phyloP scores from a whole-genome alignment of 331 rosid genomes.

The Phaseolus coccineus region DNA sequence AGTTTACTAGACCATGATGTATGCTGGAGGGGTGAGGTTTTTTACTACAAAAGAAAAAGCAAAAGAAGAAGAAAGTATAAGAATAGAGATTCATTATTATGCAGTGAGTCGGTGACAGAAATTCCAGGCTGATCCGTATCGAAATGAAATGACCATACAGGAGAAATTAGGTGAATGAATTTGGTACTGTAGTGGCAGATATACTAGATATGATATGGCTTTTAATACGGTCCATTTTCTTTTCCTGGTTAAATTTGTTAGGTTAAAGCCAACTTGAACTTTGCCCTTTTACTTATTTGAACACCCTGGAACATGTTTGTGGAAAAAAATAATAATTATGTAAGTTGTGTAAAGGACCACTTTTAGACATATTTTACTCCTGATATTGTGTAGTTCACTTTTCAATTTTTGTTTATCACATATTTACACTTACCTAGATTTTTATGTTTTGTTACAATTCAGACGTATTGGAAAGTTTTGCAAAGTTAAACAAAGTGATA shows the following conservation, averaged over 20 bases:
- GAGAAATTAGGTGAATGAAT: conserved; percentile 40
- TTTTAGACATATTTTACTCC: not conserved
- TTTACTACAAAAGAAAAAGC: not conserved
- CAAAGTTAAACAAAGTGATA: conserved; percentile 1
- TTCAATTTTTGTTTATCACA: not conserved
- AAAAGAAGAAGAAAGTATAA: not conserved
- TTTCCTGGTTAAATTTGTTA: conserved; percentile 17
- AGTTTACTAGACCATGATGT: conserved; percentile 31
- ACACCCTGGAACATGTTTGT: conserved; percentile 26
- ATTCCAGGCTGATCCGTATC: conserved; percentile 19
- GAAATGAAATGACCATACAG: conserved; percentile 27
- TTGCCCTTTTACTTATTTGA: conserved; percentile 22
- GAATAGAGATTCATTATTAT: conserved; percentile 18
- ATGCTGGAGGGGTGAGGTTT: conserved; percentile 30
- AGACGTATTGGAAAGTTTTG: conserved; percentile 16
- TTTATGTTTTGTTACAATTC: conserved; percentile 11
- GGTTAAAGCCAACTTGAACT: conserved; percentile 22
- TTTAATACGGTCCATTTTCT: conserved; percentile 5
- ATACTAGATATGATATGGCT: conserved; percentile 13
- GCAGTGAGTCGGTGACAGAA: conserved; percentile 43
- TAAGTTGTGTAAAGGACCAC: conserved; percentile 6
- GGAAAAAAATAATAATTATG: conserved; percentile 23
- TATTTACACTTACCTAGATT: not conserved
- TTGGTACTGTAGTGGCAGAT: conserved; percentile 17
- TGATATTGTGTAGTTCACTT: not conserved